Conservation (phyloP, 352 stramenopile genomes). For the Sclerospora graminicola region DNA sequence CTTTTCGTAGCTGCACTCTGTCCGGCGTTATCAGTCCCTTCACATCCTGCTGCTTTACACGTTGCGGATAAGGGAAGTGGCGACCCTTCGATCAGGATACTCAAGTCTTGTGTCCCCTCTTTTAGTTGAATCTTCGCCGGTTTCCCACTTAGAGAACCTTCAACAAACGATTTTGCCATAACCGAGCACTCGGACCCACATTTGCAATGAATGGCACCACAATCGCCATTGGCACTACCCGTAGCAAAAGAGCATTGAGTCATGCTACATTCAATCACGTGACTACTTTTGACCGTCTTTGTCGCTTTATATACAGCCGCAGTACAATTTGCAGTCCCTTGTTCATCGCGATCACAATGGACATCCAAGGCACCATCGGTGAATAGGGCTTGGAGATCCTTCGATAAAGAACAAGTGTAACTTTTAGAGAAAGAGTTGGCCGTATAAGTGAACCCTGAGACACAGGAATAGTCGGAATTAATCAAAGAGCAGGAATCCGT, state of each 20-base stretch:
- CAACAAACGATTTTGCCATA: conserved; percentile 51
- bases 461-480: conserved; percentile 28
- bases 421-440: conserved; percentile 34
- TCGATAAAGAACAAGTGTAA: conserved; percentile 49
- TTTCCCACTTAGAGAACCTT: conserved; percentile 50
- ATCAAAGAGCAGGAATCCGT: conserved; percentile 10
- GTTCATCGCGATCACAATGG: conserved; percentile 29
- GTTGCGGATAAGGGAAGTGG: conserved; percentile 57
- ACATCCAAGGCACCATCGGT: conserved; percentile 50
- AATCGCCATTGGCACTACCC: conserved; percentile 31
- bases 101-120: conserved; percentile 26
- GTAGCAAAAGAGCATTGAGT: conserved; percentile 21
- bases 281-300: conserved; percentile 23
- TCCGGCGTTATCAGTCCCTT: conserved; percentile 10
- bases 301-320: conserved; percentile 54
- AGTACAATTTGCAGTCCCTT: conserved; percentile 28
- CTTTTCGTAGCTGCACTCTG: conserved; percentile 6
- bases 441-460: conserved; percentile 36
- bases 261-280: conserved; percentile 59
- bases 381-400: conserved; percentile 44
- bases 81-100: conserved; percentile 56
- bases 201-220: conserved; percentile 41
- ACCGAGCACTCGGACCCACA: conserved; percentile 39
- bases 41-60: conserved; percentile 52
- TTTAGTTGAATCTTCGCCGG: conserved; percentile 34